A percentile compares a stretch with the other conserved stretches of the same genome.
Evolutionary conservation across 257 asterid species (phyloP).

Genomic region (Ehretia macrophylla): DNA sequence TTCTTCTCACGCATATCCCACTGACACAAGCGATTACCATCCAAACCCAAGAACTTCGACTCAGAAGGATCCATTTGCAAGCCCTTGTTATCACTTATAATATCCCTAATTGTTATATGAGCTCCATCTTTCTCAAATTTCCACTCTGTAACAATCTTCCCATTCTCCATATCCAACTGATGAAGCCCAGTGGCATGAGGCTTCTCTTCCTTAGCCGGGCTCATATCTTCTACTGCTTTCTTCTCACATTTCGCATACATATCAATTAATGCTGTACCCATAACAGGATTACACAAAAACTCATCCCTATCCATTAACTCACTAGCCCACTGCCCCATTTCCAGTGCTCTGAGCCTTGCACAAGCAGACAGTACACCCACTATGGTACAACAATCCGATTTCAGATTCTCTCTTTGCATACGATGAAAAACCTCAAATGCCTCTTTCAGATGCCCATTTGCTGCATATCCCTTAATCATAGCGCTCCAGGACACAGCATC

Average conservation of each 20-base stretch:
- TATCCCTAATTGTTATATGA: conserved; percentile 78
- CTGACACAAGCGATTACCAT: conserved; percentile 73
- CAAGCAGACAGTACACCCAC: conserved; percentile 53
- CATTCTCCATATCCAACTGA: conserved; percentile 93
- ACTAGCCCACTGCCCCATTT: conserved; percentile 40
- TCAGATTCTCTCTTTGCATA: conserved; percentile 23
- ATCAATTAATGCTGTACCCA: conserved; percentile 40
- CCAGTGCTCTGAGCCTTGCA: conserved; percentile 39
- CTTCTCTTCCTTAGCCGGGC: conserved; percentile 72
- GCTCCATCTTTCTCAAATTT: conserved; percentile 87
- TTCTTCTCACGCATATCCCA: conserved; percentile 96
- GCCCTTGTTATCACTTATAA: conserved; percentile 80
- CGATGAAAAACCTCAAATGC: conserved; percentile 33
- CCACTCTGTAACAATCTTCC: conserved; percentile 93
- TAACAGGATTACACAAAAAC: conserved; percentile 32
- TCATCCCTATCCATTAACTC: conserved; percentile 27
- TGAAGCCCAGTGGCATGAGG: conserved; percentile 67
- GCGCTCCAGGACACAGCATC: conserved; percentile 47
- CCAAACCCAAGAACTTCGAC: conserved; percentile 93
- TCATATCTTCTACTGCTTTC: no score
- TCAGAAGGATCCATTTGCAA: conserved; percentile 95
- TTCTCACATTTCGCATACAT: conserved; percentile 44
- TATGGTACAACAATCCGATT: conserved; percentile 35
- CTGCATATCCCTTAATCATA: conserved; percentile 43
- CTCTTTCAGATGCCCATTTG: conserved; percentile 38